phyloP scores from a whole-genome alignment of 1,139 yeast species.

The Yamadazyma trypodendri region DNA sequence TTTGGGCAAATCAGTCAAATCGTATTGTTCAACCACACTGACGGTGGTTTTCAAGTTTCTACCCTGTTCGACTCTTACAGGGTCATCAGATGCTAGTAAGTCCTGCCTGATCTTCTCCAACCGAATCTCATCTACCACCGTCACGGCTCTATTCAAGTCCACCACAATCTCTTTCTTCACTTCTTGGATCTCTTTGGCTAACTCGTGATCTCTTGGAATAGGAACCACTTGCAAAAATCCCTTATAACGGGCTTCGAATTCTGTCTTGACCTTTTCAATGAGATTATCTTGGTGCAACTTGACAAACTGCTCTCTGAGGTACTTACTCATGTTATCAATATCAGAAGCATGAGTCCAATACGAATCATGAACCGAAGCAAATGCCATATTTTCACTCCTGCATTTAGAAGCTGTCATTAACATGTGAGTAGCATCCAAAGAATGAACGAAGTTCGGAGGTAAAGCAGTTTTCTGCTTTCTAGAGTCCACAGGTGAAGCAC shows the following conservation, averaged over 20 bases:
- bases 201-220: constrained; percentile 51
- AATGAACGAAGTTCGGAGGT: constrained; percentile 95
- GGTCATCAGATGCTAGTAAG: constrained; percentile 53
- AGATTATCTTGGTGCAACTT: constrained; percentile 72
- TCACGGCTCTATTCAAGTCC: constrained; percentile 56
- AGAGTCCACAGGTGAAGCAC: constrained; percentile 77
- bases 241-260: constrained; percentile 76
- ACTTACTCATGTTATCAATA: constrained; percentile 68
- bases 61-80: constrained; percentile 51
- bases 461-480: constrained; percentile 90
- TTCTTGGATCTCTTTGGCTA: constrained; percentile 51
- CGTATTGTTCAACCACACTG: constrained; percentile 54
- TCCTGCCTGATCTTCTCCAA: constrained; percentile 66
- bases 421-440: constrained; percentile 97
- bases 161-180: constrained; percentile 51
- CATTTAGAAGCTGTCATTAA: constrained; percentile 82
- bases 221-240: constrained; percentile 63
- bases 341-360: constrained; percentile 97
- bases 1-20: constrained; percentile 27
- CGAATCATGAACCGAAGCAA: constrained; percentile 97
- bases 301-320: constrained; percentile 78
- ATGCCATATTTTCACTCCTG: constrained; percentile 62
- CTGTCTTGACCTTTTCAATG: constrained; percentile 67
- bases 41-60: constrained; percentile 67
- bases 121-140: constrained; percentile 70